phyloP scores from a whole-genome alignment of 177 flowering plant species.

The Tripterygium wilfordii region DNA sequence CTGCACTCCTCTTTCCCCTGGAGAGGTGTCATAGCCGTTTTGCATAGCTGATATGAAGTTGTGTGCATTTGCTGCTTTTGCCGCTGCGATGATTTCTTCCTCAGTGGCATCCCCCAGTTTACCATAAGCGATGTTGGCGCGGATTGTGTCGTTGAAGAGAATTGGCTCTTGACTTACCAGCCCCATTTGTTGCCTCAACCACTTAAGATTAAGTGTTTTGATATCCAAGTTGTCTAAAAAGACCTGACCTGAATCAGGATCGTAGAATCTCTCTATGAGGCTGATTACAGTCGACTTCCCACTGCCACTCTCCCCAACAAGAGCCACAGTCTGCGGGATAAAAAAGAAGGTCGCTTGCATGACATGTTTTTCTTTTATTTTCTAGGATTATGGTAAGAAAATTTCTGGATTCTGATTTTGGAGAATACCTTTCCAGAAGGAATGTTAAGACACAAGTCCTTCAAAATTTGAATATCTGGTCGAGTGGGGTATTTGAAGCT shows the following conservation, averaged over 20 bases:
- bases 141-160: constrained; percentile 49
- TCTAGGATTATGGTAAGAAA: not conserved
- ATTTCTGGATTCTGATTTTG: not conserved
- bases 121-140: constrained; percentile 50
- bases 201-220: constrained; percentile 29
- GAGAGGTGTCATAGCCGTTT: constrained; percentile 39
- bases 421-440: constrained; percentile 60
- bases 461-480: constrained; percentile 60
- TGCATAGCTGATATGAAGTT: constrained; percentile 37
- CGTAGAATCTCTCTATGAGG: no score
- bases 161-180: constrained; percentile 58
- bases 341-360: not conserved
- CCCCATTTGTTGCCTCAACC: constrained; percentile 57
- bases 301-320: constrained; percentile 64
- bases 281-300: constrained; percentile 55
- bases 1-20: constrained; percentile 52
- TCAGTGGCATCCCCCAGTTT: constrained; percentile 33
- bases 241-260: constrained; percentile 41
- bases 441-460: constrained; percentile 41
- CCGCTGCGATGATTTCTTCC: constrained; percentile 42
- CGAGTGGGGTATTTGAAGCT: constrained; percentile 63
- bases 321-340: constrained; percentile 42
- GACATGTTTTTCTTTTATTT: not conserved
- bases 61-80: constrained; percentile 50
- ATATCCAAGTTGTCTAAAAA: constrained; percentile 34